Conservation (phyloP, 306 rosid species). For the Crataegus laevigata region DNA sequence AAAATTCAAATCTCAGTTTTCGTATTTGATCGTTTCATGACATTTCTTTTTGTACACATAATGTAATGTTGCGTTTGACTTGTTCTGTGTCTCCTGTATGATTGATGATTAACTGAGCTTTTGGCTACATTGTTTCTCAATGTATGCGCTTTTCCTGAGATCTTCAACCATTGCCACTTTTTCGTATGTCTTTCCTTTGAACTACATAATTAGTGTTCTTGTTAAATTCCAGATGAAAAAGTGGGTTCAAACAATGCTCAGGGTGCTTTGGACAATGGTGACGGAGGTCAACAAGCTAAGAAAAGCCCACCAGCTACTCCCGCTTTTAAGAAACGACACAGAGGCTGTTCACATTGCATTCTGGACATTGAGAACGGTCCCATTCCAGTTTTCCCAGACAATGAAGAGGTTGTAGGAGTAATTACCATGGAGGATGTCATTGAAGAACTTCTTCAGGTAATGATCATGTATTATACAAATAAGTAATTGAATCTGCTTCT, state of each 20-base stretch:
- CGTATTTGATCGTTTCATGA: background rate
- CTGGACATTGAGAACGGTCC: slow-evolving; percentile 78
- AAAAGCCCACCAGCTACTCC: slow-evolving; percentile 64
- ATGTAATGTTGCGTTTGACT: background rate
- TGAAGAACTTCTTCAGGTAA: slow-evolving; percentile 99
- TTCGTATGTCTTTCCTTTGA: background rate
- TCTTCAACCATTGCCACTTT: background rate
- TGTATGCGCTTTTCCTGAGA: background rate
- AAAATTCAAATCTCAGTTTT: background rate
- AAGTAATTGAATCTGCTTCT: slow-evolving; percentile 8
- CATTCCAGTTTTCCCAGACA: slow-evolving; percentile 57
- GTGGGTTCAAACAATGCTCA: slow-evolving; percentile 24
- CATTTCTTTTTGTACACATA: background rate
- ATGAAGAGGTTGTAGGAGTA: slow-evolving; percentile 90
- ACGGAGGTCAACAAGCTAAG: slow-evolving; percentile 39
- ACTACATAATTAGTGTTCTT: slow-evolving; percentile 17
- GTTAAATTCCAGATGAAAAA: slow-evolving; percentile 22
- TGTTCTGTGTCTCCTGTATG: background rate
- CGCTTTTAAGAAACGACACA: slow-evolving; percentile 77
- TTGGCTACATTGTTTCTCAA: background rate
- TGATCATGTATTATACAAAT: background rate
- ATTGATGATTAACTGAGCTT: background rate
- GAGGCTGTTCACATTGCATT: slow-evolving; percentile 89
- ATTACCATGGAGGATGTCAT: slow-evolving; percentile 98
- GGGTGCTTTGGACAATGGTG: slow-evolving; percentile 24